Conservation (phyloP, 2,329 filamentous ascomycete species). For the Trichoderma pleuroti region DNA sequence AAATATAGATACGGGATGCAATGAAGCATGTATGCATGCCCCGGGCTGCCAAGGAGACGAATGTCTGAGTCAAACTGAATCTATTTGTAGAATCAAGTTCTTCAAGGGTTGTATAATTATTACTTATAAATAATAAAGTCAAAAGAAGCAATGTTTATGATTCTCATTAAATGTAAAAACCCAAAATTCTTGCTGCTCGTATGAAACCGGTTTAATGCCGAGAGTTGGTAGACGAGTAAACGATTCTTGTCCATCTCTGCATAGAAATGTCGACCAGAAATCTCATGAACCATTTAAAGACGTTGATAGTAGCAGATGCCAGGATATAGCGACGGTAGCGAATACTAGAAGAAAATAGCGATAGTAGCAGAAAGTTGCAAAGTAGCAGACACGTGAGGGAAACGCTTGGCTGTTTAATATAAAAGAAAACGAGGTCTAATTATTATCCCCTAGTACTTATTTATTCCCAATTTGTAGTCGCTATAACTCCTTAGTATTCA, state of each 20-base stretch:
- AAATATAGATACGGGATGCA: slow-evolving; percentile 7
- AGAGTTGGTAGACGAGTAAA: neutral
- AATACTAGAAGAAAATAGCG: too few relatives aligned
- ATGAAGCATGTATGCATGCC: slow-evolving; percentile 1
- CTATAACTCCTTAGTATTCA: neutral
- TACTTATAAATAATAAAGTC: slow-evolving; percentile 13
- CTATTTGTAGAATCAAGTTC: slow-evolving; percentile 13
- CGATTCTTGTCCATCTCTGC: too few relatives aligned
- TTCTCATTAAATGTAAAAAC: neutral
- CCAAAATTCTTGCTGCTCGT: too few relatives aligned
- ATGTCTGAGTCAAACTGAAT: neutral
- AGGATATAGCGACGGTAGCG: too few relatives aligned
- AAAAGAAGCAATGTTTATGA: neutral
- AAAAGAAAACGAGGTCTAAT: neutral
- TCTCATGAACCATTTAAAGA: too few relatives aligned
- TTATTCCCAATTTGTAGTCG: neutral
- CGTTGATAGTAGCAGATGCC: too few relatives aligned
- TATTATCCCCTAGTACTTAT: neutral
- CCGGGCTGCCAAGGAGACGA: neutral
- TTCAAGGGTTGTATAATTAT: slow-evolving; percentile 12
- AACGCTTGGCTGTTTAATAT: neutral
- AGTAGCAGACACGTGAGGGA: neutral
- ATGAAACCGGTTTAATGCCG: neutral
- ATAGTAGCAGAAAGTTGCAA: neutral
- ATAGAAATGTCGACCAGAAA: too few relatives aligned